phyloP scores from a whole-genome alignment of 768 basidiomycete species.

The Termitomyces sp. region DNA sequence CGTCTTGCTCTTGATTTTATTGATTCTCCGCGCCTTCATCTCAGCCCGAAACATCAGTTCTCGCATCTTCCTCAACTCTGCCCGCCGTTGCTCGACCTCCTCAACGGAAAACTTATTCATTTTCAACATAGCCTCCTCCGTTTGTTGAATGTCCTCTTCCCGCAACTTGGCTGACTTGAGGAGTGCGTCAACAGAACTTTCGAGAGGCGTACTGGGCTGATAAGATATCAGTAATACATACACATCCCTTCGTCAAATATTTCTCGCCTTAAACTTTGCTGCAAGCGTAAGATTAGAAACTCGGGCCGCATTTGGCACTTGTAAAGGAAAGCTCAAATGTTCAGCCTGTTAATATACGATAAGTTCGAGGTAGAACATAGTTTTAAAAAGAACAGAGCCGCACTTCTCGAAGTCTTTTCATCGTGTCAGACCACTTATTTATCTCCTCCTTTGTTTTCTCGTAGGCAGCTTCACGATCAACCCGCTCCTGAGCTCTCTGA shows the following conservation, averaged over 20 bases:
- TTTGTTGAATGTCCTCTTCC: slow-evolving; percentile 71
- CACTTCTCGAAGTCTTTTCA: slow-evolving; percentile 89
- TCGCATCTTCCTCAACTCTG: slow-evolving; percentile 81
- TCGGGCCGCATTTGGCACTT: slow-evolving; percentile 49
- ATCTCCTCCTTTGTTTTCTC: slow-evolving; percentile 91
- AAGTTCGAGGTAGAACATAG: neutral
- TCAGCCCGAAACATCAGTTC: slow-evolving; percentile 94
- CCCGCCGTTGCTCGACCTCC: slow-evolving; percentile 77
- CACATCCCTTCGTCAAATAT: neutral
- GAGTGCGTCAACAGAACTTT: slow-evolving; percentile 78
- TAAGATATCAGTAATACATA: neutral
- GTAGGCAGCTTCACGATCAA: slow-evolving; percentile 93
- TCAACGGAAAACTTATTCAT: slow-evolving; percentile 80
- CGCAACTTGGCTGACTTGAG: slow-evolving; percentile 78
- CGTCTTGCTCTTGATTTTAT: slow-evolving; percentile 95
- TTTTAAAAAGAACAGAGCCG: slow-evolving; percentile 7
- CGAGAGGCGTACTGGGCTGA: slow-evolving; percentile 80
- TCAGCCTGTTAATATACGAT: slow-evolving; percentile 51
- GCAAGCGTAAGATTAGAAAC: slow-evolving; percentile 71
- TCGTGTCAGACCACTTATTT: slow-evolving; percentile 89
- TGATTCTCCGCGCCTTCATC: slow-evolving; percentile 79
- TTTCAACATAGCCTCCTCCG: slow-evolving; percentile 68
- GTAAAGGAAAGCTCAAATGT: slow-evolving; percentile 82
- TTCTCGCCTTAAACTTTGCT: slow-evolving; percentile 75
- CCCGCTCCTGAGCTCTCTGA: slow-evolving; percentile 78